Percentiles rank a stretch among this genome's conserved stretches.
Conservation (phyloP, 441 rosid genomes). For the Francoa sonchifolia region DNA sequence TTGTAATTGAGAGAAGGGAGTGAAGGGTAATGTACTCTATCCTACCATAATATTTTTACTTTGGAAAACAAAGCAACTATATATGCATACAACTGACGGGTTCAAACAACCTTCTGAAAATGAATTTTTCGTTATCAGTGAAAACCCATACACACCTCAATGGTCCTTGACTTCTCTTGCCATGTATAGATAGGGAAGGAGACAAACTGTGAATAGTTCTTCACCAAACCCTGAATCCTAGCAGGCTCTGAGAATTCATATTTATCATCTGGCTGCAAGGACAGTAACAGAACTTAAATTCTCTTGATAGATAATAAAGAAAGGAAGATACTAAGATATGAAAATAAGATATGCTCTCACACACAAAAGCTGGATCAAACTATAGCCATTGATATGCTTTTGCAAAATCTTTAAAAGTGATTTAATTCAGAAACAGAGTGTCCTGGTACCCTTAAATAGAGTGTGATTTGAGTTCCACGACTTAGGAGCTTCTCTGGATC, state of each 20-base stretch:
- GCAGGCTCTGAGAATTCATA: constrained; percentile 70
- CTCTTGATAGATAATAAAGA: no score
- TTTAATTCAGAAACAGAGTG: constrained; percentile 2
- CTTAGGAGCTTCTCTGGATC: constrained; percentile 59
- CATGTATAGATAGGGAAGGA: constrained; percentile 94
- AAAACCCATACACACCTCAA: constrained; percentile 47
- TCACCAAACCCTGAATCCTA: constrained; percentile 74
- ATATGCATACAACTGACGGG: no score
- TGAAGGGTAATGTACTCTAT: no score
- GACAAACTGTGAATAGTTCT: constrained; percentile 93
- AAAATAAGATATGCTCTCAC: no score
- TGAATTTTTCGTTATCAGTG: not conserved
- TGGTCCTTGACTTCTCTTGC: constrained; percentile 82
- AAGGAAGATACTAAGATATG: no score
- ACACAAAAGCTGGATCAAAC: no score
- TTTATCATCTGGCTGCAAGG: constrained; percentile 74
- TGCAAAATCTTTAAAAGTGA: no score
- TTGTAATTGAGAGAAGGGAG: no score
- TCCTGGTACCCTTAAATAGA: constrained; percentile 55
- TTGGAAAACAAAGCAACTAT: no score
- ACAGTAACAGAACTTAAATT: not conserved
- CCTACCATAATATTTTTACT: no score
- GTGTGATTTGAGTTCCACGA: constrained; percentile 88
- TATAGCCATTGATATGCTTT: no score
- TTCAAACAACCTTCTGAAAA: no score